These are phyloP conservation scores for Irineochytrium annulatum DNA, from an alignment of 192 early-diverging fungal genomes.

Conservation along the genomic window DNA sequence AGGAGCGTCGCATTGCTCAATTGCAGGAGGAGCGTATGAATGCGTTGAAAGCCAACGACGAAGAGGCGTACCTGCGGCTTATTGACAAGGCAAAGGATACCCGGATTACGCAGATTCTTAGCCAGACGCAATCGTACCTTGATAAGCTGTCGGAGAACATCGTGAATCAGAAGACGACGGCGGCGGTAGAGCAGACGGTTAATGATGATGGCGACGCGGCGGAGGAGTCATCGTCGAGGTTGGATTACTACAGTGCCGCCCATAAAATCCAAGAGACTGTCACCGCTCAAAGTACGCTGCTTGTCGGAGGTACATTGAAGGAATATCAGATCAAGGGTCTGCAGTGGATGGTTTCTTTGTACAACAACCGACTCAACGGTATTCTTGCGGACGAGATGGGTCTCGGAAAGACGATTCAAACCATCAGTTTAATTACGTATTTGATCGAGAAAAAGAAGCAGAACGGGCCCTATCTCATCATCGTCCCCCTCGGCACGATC, in stretches of 20 bases:
- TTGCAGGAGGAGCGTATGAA: constrained; percentile 91
- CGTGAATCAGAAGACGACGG: constrained; percentile 62
- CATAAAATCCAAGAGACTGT: constrained; percentile 83
- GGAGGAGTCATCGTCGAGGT: constrained; percentile 49
- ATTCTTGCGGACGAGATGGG: constrained; percentile 85
- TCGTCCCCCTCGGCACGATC: constrained; percentile 93
- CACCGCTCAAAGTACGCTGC: constrained; percentile 72
- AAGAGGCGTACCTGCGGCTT: constrained; percentile 93
- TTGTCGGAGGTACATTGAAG: constrained; percentile 89
- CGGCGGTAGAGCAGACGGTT: constrained; percentile 49
- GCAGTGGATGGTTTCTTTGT: constrained; percentile 78
- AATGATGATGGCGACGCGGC: constrained; percentile 38
- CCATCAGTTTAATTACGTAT: constrained; percentile 92
- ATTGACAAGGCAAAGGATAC: constrained; percentile 95
- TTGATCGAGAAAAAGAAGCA: constrained; percentile 93
- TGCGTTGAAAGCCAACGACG: constrained; percentile 95
- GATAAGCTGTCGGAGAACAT: constrained; percentile 81
- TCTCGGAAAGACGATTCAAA: constrained; percentile 79
- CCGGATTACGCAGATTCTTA: constrained; percentile 85
- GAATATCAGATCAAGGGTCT: constrained; percentile 97
- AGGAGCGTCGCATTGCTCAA: constrained; percentile 80
- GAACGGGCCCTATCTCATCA: constrained; percentile 91
- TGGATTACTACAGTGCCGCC: constrained; percentile 78
- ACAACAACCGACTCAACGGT: constrained; percentile 97
- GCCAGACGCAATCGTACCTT: constrained; percentile 86